phyloP scores from a whole-genome alignment of 352 stramenopile species.

The Globisporangium alternatum region DNA sequence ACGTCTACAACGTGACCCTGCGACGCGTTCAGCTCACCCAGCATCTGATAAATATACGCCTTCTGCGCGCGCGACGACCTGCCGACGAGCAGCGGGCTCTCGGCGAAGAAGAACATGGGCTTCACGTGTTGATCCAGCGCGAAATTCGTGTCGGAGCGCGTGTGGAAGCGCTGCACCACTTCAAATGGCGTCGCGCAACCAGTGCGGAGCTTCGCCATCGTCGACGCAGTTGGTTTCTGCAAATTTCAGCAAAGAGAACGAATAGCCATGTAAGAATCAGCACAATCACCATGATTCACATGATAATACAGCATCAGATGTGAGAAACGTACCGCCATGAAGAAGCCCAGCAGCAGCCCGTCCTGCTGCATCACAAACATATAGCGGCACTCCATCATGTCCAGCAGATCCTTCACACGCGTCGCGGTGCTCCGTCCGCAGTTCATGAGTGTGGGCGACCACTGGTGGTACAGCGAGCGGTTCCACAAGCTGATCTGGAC shows the following conservation, averaged over 20 bases:
- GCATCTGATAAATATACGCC: constrained; percentile 43
- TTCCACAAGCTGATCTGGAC: constrained; percentile 72
- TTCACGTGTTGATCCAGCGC: constrained; percentile 14
- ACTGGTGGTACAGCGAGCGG: constrained; percentile 52
- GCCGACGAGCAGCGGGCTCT: constrained; percentile 61
- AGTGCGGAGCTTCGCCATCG: constrained; percentile 48
- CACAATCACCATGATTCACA: not conserved
- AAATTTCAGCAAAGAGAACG: not conserved
- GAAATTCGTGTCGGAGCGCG: constrained; percentile 21
- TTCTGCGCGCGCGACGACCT: constrained; percentile 38
- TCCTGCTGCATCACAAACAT: constrained; percentile 68
- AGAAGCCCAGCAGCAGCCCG: constrained; percentile 56
- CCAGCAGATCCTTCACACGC: constrained; percentile 20
- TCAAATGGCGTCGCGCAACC: constrained; percentile 44
- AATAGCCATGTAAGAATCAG: not conserved
- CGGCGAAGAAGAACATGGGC: constrained; percentile 60
- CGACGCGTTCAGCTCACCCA: constrained; percentile 52
- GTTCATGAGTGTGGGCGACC: constrained; percentile 17
- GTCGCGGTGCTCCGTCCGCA: constrained; percentile 15
- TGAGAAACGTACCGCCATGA: constrained; percentile 32
- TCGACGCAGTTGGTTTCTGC: constrained; percentile 41
- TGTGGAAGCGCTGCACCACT: constrained; percentile 50
- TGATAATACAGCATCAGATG: too few relatives aligned
- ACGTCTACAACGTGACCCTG: constrained; percentile 51
- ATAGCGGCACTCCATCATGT: constrained; percentile 54